These are phyloP conservation scores for Xylaria curta DNA, from an alignment of 495 filamentous ascomycete species.

Conservation along the genomic window DNA sequence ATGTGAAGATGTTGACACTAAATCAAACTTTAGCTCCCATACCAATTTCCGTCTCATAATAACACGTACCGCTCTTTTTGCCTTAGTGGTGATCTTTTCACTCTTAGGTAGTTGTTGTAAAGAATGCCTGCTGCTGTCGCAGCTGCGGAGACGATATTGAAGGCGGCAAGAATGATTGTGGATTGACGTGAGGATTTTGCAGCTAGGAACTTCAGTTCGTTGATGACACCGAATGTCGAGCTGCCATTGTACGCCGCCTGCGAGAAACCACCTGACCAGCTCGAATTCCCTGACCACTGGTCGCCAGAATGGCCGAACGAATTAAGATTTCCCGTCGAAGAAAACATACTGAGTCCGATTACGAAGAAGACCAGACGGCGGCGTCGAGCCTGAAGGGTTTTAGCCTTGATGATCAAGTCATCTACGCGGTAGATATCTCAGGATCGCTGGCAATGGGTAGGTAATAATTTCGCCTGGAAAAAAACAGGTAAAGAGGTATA, in stretches of 20 bases:
- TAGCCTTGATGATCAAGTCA: conserved; percentile 52
- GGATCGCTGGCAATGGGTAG: conserved; percentile 41
- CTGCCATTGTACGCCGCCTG: conserved; percentile 44
- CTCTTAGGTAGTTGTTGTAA: conserved; percentile 48
- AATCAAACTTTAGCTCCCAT: conserved; percentile 17
- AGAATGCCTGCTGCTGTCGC: conserved; percentile 53
- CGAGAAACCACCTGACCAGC: conserved; percentile 41
- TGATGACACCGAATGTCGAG: conserved; percentile 43
- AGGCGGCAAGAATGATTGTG: conserved; percentile 54
- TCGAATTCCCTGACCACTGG: conserved; percentile 51
- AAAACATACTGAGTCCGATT: conserved; percentile 42
- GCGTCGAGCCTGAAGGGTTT: conserved; percentile 53
- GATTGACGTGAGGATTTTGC: conserved; percentile 56
- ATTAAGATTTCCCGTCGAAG: conserved; percentile 36
- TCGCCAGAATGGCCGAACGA: conserved; percentile 37
- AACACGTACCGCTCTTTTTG: conserved; percentile 31
- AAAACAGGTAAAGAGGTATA: conserved; percentile 22
- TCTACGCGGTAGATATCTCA: conserved; percentile 48
- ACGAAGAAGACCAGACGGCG: conserved; percentile 48
- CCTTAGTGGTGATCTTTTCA: conserved; percentile 36
- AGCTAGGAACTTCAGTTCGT: conserved; percentile 50
- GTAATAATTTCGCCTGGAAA: conserved; percentile 31
- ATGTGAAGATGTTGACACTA: conserved; percentile 43
- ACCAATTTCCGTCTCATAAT: not conserved
- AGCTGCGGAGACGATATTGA: conserved; percentile 56